Evolutionary conservation across 805 yeast species (phyloP).

Genomic region (Metschnikowia rubicola): DNA sequence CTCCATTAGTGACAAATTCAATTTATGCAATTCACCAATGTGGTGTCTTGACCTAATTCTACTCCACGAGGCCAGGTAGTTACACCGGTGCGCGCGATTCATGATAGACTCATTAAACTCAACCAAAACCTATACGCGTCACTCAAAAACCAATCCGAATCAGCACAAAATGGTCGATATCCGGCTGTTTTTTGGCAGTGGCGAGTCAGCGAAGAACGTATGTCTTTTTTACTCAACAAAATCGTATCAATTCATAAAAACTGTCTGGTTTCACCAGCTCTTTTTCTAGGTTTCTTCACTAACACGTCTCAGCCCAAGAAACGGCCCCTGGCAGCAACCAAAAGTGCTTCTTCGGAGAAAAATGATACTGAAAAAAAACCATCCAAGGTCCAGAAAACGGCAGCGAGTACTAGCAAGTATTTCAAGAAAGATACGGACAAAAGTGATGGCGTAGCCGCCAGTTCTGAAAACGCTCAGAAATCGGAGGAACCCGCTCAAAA

Average conservation of each 20-base stretch:
- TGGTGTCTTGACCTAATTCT: too few species aligned
- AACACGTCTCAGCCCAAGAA: slow-evolving; percentile 2
- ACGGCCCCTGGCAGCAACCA: slow-evolving; percentile 1
- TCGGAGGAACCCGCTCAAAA: background rate
- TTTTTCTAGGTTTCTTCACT: background rate
- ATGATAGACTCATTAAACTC: too few species aligned
- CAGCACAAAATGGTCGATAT: slow-evolving; percentile 16
- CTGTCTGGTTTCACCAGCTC: background rate
- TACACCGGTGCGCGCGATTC: too few species aligned
- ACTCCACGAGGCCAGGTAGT: too few species aligned
- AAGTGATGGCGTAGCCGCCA: background rate
- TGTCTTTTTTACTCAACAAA: background rate
- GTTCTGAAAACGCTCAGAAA: background rate
- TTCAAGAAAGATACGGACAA: background rate
- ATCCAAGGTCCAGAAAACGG: slow-evolving; percentile 8
- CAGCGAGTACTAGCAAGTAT: slow-evolving; percentile 9
- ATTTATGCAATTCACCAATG: too few species aligned
- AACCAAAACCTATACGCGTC: background rate
- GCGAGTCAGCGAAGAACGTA: slow-evolving; percentile 7
- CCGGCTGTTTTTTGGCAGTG: slow-evolving; percentile 18
- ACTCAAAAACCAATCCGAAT: too few species aligned
- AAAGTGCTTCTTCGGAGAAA: background rate
- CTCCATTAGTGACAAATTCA: too few species aligned
- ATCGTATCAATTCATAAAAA: background rate
- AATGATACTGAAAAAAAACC: background rate